Evolutionary conservation across 371 early-diverging fungal genomes (phyloP).

Genomic region (Mucor piriformis): DNA sequence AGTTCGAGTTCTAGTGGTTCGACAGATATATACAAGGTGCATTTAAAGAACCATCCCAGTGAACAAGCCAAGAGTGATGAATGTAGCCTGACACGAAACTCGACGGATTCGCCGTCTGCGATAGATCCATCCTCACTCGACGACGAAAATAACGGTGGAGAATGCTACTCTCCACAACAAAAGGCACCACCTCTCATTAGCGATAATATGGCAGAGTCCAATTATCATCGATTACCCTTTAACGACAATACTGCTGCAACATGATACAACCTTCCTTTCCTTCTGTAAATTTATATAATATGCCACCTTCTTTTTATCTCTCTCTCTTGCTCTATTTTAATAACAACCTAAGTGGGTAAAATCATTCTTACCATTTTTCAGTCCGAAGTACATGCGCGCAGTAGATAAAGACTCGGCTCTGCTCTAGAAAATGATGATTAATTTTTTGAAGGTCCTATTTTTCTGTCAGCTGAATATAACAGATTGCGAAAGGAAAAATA

Average conservation of each 20-base stretch:
- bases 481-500: too few species aligned
- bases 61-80: slow-evolving; percentile 4
- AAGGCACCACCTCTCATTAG: slow-evolving; percentile 17
- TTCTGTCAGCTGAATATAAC: too few species aligned
- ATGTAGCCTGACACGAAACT: background rate
- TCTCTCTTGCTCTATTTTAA: too few species aligned
- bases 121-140: background rate
- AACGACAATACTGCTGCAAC: background rate
- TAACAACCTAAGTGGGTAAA: too few species aligned
- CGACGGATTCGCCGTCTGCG: background rate
- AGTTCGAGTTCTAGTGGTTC: slow-evolving; percentile 27
- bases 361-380: too few species aligned
- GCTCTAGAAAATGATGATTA: too few species aligned
- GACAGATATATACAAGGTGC: slow-evolving; percentile 20
- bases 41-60: background rate
- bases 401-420: too few species aligned
- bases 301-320: too few species aligned
- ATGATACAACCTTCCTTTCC: background rate
- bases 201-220: slow-evolving; percentile 10
- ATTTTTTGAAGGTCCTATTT: too few species aligned
- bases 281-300: too few species aligned
- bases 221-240: slow-evolving; percentile 17
- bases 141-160: slow-evolving; percentile 1
- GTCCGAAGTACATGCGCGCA: too few species aligned
- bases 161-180: slow-evolving; percentile 21